These are phyloP conservation scores for Periconia digitata DNA, from an alignment of 2,329 filamentous ascomycete species.

Conservation along the genomic window DNA sequence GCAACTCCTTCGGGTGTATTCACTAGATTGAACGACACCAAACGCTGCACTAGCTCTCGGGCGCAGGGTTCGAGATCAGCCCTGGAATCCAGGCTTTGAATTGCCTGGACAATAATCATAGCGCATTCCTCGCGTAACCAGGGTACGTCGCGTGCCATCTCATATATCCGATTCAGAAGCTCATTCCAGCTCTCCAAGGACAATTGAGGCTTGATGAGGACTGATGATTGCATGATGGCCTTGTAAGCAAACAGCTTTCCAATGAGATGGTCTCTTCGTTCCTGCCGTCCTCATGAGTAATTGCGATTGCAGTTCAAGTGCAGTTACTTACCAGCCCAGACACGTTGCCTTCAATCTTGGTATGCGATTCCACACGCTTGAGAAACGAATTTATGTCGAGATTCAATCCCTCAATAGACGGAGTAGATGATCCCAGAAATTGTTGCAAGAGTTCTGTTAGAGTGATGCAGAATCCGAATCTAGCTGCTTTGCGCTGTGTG, in stretches of 20 bases:
- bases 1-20: constrained; percentile 87
- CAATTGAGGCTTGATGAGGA: constrained; percentile 63
- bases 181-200: constrained; percentile 61
- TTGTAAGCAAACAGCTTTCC: constrained; percentile 86
- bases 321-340: constrained; percentile 53
- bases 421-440: constrained; percentile 57
- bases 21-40: constrained; percentile 67
- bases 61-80: constrained; percentile 57
- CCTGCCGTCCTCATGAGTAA: constrained; percentile 56
- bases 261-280: constrained; percentile 82
- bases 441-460: constrained; percentile 78
- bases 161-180: constrained; percentile 72
- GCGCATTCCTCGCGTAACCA: constrained; percentile 91
- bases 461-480: constrained; percentile 86
- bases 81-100: constrained; percentile 56
- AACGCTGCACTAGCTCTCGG: constrained; percentile 62
- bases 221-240: constrained; percentile 77
- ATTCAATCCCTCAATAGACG: constrained; percentile 34
- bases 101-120: constrained; percentile 73
- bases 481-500: constrained; percentile 84
- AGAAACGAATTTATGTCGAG: constrained; percentile 49
- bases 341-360: constrained; percentile 54
- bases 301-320: not conserved
- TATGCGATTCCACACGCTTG: constrained; percentile 55
- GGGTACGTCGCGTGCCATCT: constrained; percentile 76